Evolutionary conservation across 805 yeast genomes (phyloP).

Genomic region (Jamesozyma hellenica): DNA sequence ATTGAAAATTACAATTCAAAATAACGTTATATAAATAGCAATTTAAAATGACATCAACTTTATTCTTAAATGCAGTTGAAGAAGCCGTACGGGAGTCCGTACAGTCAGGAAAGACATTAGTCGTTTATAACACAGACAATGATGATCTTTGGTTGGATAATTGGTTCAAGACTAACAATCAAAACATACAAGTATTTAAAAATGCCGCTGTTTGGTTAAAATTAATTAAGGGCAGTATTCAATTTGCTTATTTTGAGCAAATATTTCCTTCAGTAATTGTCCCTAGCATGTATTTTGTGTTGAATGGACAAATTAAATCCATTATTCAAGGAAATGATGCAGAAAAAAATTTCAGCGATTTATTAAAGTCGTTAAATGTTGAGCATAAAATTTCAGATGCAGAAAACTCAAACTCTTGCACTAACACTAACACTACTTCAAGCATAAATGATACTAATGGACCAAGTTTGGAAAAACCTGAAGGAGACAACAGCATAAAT

Average conservation of each 20-base stretch:
- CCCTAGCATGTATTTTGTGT: constrained; percentile 52
- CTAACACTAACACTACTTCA: background rate
- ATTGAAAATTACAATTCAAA: too few relatives aligned
- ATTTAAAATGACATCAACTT: constrained; percentile 5
- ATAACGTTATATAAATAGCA: background rate
- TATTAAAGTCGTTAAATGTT: constrained; percentile 7
- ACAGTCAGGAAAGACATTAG: constrained; percentile 29
- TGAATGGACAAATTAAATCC: constrained; percentile 38
- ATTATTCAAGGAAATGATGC: constrained; percentile 30
- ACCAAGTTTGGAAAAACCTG: background rate
- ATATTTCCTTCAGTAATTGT: constrained; percentile 41
- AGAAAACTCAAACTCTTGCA: background rate
- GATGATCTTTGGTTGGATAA: constrained; percentile 24
- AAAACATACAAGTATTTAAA: constrained; percentile 7
- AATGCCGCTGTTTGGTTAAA: constrained; percentile 32
- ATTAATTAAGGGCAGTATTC: constrained; percentile 33
- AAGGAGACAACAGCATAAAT: background rate
- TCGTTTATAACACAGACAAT: constrained; percentile 29
- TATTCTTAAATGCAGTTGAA: constrained; percentile 22
- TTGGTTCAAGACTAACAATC: constrained; percentile 16
- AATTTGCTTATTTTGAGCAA: constrained; percentile 41
- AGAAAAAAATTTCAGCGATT: constrained; percentile 3
- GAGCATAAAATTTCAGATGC: background rate
- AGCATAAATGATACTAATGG: background rate
- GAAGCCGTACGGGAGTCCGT: constrained; percentile 35